Evolutionary conservation across 2,329 filamentous ascomycete species (phyloP).

Genomic region (Drechslerella coelobrocha): DNA sequence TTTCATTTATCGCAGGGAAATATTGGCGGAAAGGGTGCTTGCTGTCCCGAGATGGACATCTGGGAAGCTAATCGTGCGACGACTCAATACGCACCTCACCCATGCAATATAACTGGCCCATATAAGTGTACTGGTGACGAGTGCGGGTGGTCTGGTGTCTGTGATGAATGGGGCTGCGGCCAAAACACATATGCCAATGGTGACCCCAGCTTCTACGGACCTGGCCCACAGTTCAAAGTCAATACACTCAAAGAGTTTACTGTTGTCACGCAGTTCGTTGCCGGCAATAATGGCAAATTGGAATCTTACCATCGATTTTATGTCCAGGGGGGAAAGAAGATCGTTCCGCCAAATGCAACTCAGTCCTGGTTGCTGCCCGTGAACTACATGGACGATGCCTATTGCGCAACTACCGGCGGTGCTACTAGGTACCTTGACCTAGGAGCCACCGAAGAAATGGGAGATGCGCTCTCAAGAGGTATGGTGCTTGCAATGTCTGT

Average conservation of each 20-base stretch:
- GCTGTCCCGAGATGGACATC: conserved; percentile 59
- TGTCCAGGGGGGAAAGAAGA: conserved; percentile 63
- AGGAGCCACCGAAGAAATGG: conserved; percentile 61
- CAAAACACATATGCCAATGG: conserved; percentile 60
- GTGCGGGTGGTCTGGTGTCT: conserved; percentile 59
- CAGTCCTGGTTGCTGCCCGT: conserved; percentile 61
- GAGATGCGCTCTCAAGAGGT: conserved; percentile 61
- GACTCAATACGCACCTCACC: conserved; percentile 62
- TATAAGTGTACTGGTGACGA: conserved; percentile 61
- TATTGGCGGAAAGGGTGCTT: conserved; percentile 57
- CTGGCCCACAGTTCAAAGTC: conserved; percentile 59
- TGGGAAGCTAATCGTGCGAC: conserved; percentile 64
- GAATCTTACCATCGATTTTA: conserved; percentile 63
- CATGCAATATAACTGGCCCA: conserved; percentile 61
- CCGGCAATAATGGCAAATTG: conserved; percentile 58
- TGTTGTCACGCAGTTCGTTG: conserved; percentile 64
- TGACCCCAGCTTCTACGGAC: conserved; percentile 54
- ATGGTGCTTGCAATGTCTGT: conserved; percentile 66
- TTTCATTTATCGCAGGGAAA: conserved; percentile 55
- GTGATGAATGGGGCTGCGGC: conserved; percentile 61
- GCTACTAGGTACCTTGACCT: conserved; percentile 57
- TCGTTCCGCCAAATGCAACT: conserved; percentile 58
- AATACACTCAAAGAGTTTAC: conserved; percentile 61
- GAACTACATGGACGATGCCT: conserved; percentile 58
- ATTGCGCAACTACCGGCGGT: conserved; percentile 57